A percentile compares a stretch with the other conserved stretches of the same genome.
Evolutionary conservation across 2,329 filamentous ascomycete genomes (phyloP).

Genomic region (Ophiostoma fasciatum): DNA sequence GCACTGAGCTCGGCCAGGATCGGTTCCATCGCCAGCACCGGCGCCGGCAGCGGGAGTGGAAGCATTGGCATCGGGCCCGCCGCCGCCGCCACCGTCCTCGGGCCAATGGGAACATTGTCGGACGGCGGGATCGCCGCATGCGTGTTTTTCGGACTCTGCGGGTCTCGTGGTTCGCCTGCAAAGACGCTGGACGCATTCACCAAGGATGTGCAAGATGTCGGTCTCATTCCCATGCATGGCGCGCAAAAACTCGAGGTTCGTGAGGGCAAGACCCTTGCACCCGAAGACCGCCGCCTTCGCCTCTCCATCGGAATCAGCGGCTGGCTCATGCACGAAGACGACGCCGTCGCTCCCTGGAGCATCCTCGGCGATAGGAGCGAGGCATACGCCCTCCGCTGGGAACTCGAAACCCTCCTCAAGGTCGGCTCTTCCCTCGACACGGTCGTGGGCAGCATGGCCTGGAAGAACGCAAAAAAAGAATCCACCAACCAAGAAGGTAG

Average conservation of each 20-base stretch:
- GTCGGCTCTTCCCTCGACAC: slow-evolving; percentile 65
- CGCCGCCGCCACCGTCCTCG: slow-evolving; percentile 64
- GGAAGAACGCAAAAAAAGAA: slow-evolving; percentile 48
- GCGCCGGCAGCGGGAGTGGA: slow-evolving; percentile 59
- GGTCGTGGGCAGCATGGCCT: slow-evolving; percentile 68
- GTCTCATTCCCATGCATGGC: slow-evolving; percentile 59
- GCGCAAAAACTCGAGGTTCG: slow-evolving; percentile 25
- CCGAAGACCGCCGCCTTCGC: slow-evolving; percentile 53
- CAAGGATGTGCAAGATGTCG: slow-evolving; percentile 78
- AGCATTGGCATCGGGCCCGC: slow-evolving; percentile 62
- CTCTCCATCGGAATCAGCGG: slow-evolving; percentile 75
- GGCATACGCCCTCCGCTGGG: slow-evolving; percentile 72
- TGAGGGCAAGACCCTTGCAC: slow-evolving; percentile 34
- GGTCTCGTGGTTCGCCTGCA: slow-evolving; percentile 56
- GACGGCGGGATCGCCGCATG: slow-evolving; percentile 70
- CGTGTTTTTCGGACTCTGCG: slow-evolving; percentile 82
- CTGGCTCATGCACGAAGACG: slow-evolving; percentile 58
- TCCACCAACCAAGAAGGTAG: too few species aligned
- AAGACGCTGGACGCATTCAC: slow-evolving; percentile 83
- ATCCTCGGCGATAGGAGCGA: slow-evolving; percentile 60
- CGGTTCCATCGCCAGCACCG: too few species aligned
- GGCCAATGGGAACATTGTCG: slow-evolving; percentile 63
- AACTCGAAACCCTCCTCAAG: slow-evolving; percentile 60
- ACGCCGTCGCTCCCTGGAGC: slow-evolving; percentile 66
- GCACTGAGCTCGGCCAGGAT: slow-evolving; percentile 66